These are phyloP conservation scores for Boletus rufocinnamomeus DNA, from an alignment of 768 basidiomycete genomes.

Conservation along the genomic window DNA sequence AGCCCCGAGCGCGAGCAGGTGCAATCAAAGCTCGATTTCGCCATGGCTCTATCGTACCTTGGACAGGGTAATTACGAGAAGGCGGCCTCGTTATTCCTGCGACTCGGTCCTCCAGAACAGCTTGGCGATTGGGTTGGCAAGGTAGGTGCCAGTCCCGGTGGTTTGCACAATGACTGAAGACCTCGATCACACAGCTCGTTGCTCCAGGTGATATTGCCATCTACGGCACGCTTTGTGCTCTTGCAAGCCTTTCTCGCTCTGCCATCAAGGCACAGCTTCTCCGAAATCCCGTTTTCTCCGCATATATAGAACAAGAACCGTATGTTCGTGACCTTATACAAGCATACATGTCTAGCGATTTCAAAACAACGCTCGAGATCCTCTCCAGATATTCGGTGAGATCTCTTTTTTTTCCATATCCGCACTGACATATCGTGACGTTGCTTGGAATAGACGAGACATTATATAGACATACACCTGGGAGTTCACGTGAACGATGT, in stretches of 20 bases:
- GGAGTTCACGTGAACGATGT: slow-evolving; percentile 65
- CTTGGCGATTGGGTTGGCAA: slow-evolving; percentile 80
- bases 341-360: slow-evolving; percentile 83
- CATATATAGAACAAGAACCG: slow-evolving; percentile 83
- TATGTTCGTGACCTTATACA: slow-evolving; percentile 86
- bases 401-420: neutral
- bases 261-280: slow-evolving; percentile 68
- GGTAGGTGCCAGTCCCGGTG: slow-evolving; percentile 38
- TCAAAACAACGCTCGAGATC: slow-evolving; percentile 77
- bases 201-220: slow-evolving; percentile 84
- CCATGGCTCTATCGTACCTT: slow-evolving; percentile 74
- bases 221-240: slow-evolving; percentile 80
- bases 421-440: neutral
- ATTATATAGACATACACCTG: slow-evolving; percentile 79
- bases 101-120: slow-evolving; percentile 62
- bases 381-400: slow-evolving; percentile 72
- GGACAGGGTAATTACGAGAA: slow-evolving; percentile 75
- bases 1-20: slow-evolving; percentile 61
- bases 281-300: slow-evolving; percentile 68
- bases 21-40: slow-evolving; percentile 79
- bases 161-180: neutral
- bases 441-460: slow-evolving; percentile 58
- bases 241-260: slow-evolving; percentile 72
- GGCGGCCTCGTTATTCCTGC: slow-evolving; percentile 73
- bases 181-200: slow-evolving; percentile 48